Evolutionary conservation across 1,284 basidiomycete species (phyloP).

Genomic region (Filobasidium uniguttulatum): DNA sequence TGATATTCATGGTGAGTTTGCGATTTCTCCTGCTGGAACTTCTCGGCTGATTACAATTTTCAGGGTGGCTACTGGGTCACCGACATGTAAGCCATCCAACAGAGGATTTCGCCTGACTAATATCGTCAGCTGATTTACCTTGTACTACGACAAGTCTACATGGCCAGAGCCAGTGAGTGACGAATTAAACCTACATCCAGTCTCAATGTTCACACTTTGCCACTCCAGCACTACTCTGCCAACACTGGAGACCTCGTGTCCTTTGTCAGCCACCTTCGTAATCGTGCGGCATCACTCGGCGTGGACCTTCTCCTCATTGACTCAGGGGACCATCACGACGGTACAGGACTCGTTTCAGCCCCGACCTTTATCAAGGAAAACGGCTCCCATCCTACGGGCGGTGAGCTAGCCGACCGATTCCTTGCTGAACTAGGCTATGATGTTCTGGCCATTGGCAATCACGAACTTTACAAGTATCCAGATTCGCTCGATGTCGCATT

Average conservation of each 20-base stretch:
- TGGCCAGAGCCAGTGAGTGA: constrained; percentile 36
- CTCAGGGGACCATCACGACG: constrained; percentile 56
- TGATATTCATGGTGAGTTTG: constrained; percentile 33
- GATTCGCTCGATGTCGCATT: constrained; percentile 53
- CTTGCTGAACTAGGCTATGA: constrained; percentile 66
- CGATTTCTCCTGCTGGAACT: neutral
- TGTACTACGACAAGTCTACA: constrained; percentile 21
- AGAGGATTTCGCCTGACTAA: neutral
- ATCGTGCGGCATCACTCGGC: constrained; percentile 41
- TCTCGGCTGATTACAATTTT: too few relatives aligned
- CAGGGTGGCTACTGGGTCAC: constrained; percentile 36
- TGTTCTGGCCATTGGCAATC: constrained; percentile 72
- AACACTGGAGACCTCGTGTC: constrained; percentile 67
- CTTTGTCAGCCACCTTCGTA: constrained; percentile 68
- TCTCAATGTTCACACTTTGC: neutral
- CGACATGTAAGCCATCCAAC: constrained; percentile 27
- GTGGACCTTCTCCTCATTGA: constrained; percentile 34
- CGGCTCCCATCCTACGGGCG: constrained; percentile 37
- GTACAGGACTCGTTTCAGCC: constrained; percentile 35
- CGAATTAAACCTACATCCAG: too few relatives aligned
- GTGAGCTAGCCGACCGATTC: constrained; percentile 62
- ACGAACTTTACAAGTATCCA: constrained; percentile 69
- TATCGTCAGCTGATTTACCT: neutral
- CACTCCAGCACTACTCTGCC: constrained; percentile 40
- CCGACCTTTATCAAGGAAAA: constrained; percentile 1